Base-by-base conservation (phyloP, 2,329 filamentous ascomycete species). In the Botrytis paeoniae region DNA sequence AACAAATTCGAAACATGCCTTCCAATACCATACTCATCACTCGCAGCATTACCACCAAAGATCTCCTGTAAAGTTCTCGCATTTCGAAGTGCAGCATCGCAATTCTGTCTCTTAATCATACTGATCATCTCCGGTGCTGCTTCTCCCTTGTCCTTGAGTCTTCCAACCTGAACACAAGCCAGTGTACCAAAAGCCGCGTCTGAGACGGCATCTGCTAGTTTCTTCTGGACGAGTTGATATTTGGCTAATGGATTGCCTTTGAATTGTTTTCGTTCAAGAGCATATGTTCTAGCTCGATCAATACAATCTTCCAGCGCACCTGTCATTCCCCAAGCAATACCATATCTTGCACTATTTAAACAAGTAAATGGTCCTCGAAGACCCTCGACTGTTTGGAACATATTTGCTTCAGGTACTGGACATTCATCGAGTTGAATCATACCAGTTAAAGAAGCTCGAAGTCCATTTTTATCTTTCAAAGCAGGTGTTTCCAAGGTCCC, bases 181-280 rank as follows among this genome's bases (percentile, higher is more conserved):
- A 97, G 85, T n/a, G 93, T 93, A 61, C 96, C 96, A 81, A 93
- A 98, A 1, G 95, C 92, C 3, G 93, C 94, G 82, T 99, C 96
- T 0, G 95, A 98, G 6, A 89, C 86, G 1, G 96, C 96, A 82
- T 99, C 96, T 0, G 95, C 92, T 75, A 99, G 86, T 86, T 99
- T 99, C 89, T 98, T 98, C 86, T 99, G 96, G 70, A 99, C 89
- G 22, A 99, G 89, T 85, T 99, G 96, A 81, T 99, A 99, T 82
- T 93, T 97, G 59, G 95, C 96, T 70, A 99, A 87, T 0, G 95
- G 95, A 82, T 98, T 98, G 68, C 91, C 90, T 85, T 97, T 97
- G 88, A 99, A 99, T 83, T 99, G 96, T 84, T 92, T 95, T 76
- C 96, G 88, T 82, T 98, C 95, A 69, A 99, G 84, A n/a, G 95